Base-by-base conservation (phyloP, 1,284 basidiomycete species). In the Sporisorium iseilematis-ciliati region DNA sequence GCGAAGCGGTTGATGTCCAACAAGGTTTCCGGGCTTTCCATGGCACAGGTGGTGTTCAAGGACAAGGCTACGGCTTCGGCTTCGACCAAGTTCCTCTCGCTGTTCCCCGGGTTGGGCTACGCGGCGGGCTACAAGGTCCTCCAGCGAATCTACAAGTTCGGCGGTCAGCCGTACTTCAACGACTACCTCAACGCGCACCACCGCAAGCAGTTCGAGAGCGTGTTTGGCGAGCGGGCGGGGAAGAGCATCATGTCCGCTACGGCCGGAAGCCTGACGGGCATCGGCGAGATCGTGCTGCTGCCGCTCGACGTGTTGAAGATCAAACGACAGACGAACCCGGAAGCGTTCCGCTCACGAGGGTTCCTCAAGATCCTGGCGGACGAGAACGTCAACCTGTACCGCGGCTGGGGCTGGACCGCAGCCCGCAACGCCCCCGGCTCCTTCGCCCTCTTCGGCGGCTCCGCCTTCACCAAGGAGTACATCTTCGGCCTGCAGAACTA, bases 391-490 rank as follows among this genome's bases (percentile, higher is more conserved):
- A 91, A 90, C 12, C 90, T 99, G 41, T 99, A 99, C 87, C 91
- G 95, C 76, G 96, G 96, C 42, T 97, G 95, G 93, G 96, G 95
- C 60, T 98, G 96, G 96, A 99, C 96, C 40, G 93, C 97, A 88
- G 95, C 95, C 1, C 90, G 96, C 63, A 99, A 99, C 85, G 96
- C 96, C 2, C 96, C 96, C 3, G 96, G 96, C 16, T 92, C 90
- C 60, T 99, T 99, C 80, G 94, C 96, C 59, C 73, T 85, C 20
- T 99, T 99, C 84, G 96, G 96, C 85, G 96, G 94, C 49, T 96
- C 94, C 4, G 95, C 96, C 1, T 89, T 91, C 59, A 94, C 95
- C 41, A 98, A 99, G 86, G 95, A 97, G 83, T 95, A 95, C 86
- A 86, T 94, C 54, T 93, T 98, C 80, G 91, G 92, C 56, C 90